These are phyloP conservation scores for Neopestalotiopsis sp. DNA, from an alignment of 2,329 filamentous ascomycete genomes.

Conservation along the genomic window DNA sequence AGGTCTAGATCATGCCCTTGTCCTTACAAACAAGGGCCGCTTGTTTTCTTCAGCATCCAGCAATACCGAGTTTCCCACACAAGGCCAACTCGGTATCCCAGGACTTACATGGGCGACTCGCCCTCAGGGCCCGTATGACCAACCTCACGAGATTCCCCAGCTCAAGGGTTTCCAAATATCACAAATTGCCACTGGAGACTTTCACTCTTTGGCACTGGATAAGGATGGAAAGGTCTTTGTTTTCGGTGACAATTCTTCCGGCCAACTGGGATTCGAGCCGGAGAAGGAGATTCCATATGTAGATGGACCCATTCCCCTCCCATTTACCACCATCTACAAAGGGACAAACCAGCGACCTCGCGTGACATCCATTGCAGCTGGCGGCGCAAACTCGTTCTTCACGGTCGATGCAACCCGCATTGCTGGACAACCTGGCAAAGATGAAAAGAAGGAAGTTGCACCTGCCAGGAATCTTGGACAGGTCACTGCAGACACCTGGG, in stretches of 20 bases:
- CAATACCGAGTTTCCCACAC: conserved; percentile 76
- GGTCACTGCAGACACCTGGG: conserved; percentile 80
- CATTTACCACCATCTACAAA: conserved; percentile 75
- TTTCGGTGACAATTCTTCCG: conserved; percentile 89
- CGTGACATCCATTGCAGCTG: conserved; percentile 82
- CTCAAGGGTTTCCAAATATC: conserved; percentile 74
- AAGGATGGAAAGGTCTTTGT: conserved; percentile 78
- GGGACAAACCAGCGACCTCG: conserved; percentile 66
- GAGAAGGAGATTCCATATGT: conserved; percentile 65
- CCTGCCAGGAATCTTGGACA: conserved; percentile 52
- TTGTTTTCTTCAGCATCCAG: conserved; percentile 89
- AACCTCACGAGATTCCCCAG: conserved; percentile 77
- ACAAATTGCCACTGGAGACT: conserved; percentile 83
- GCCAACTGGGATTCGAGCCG: conserved; percentile 87
- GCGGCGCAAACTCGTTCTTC: conserved; percentile 87
- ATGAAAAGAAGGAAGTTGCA: conserved; percentile 42
- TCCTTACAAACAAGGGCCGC: conserved; percentile 84
- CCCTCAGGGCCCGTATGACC: conserved; percentile 79
- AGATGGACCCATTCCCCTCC: conserved; percentile 74
- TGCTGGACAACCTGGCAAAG: conserved; percentile 40
- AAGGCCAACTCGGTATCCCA: conserved; percentile 86
- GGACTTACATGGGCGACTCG: conserved; percentile 81
- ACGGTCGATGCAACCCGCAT: conserved; percentile 76
- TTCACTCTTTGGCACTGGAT: conserved; percentile 83
- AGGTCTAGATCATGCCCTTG: conserved; percentile 84